These are phyloP conservation scores for Aspergillus brunneoviolaceus DNA, from an alignment of 2,329 filamentous ascomycete species.

Conservation along the genomic window DNA sequence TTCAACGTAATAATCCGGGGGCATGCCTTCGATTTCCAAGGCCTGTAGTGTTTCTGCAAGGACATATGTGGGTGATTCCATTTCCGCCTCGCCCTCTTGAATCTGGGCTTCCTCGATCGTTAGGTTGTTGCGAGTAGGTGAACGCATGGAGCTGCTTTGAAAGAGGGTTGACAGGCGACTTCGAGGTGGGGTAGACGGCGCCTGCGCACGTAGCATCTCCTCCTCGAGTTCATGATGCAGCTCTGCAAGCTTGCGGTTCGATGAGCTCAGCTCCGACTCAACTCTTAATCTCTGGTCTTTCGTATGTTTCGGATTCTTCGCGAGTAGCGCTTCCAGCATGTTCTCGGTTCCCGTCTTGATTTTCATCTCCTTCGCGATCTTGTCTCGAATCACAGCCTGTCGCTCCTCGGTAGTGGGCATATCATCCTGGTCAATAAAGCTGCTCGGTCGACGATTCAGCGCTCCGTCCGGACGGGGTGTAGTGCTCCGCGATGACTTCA, in stretches of 20 bases:
- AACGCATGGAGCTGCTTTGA: conserved; percentile 55
- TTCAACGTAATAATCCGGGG: conserved; percentile 91
- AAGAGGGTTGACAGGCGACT: conserved; percentile 60
- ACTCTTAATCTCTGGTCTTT: conserved; percentile 78
- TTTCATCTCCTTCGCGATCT: conserved; percentile 92
- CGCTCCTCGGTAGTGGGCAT: conserved; percentile 65
- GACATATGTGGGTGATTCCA: conserved; percentile 86
- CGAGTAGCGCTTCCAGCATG: conserved; percentile 88
- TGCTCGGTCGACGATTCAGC: conserved; percentile 45
- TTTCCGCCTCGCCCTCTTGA: conserved; percentile 63
- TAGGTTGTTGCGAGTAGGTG: conserved; percentile 44
- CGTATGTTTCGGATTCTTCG: conserved; percentile 92
- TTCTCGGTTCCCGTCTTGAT: conserved; percentile 98
- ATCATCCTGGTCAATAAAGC: conserved; percentile 62
- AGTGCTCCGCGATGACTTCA: conserved; percentile 62
- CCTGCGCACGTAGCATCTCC: conserved; percentile 59
- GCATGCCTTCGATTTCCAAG: conserved; percentile 81
- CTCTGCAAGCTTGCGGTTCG: conserved; percentile 69
- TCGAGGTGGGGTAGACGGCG: conserved; percentile 50
- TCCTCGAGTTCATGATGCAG: conserved; percentile 59
- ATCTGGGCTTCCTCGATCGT: conserved; percentile 37
- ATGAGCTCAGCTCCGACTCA: conserved; percentile 85
- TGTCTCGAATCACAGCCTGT: conserved; percentile 73
- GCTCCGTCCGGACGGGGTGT: conserved; percentile 58
- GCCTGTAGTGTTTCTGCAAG: conserved; percentile 88